Conservation (phyloP, 257 asterid species). For the Solanum chiquidenum region DNA sequence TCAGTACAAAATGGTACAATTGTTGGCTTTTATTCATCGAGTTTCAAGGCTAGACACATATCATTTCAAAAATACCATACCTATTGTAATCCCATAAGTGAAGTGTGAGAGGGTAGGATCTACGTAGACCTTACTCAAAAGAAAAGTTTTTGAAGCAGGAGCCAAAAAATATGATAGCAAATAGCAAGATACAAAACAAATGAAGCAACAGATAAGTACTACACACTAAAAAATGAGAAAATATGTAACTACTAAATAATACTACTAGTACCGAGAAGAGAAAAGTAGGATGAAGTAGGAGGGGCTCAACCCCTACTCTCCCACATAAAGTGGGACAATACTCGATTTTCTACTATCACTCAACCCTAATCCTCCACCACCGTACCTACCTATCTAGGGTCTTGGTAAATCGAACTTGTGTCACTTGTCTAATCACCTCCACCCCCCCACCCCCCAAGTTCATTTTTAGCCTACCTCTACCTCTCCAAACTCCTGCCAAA, state of each 20-base stretch:
- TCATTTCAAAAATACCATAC: not conserved
- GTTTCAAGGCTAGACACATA: not conserved
- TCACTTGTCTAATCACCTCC: not conserved
- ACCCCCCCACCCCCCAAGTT: rapidly evolving
- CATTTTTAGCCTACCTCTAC: not conserved
- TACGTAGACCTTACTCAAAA: not conserved
- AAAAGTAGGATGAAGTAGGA: not conserved
- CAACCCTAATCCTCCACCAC: not conserved
- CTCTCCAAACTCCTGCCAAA: not conserved
- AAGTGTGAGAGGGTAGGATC: not conserved
- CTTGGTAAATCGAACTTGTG: not conserved
- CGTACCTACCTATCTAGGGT: not conserved
- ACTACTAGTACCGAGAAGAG: not conserved
- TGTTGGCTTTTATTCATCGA: not conserved
- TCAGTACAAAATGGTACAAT: too few species aligned
- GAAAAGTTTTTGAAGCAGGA: not conserved
- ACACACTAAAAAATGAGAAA: not conserved
- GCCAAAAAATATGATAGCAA: not conserved
- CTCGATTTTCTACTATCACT: not conserved
- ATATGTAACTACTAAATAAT: not conserved
- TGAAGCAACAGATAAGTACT: not conserved
- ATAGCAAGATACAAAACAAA: not conserved
- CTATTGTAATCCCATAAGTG: not conserved
- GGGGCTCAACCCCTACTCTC: not conserved
- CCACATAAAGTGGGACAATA: not conserved